These are phyloP conservation scores for Crithidia sp. DNA, from an alignment of 208 protist genomes.

Conservation along the genomic window DNA sequence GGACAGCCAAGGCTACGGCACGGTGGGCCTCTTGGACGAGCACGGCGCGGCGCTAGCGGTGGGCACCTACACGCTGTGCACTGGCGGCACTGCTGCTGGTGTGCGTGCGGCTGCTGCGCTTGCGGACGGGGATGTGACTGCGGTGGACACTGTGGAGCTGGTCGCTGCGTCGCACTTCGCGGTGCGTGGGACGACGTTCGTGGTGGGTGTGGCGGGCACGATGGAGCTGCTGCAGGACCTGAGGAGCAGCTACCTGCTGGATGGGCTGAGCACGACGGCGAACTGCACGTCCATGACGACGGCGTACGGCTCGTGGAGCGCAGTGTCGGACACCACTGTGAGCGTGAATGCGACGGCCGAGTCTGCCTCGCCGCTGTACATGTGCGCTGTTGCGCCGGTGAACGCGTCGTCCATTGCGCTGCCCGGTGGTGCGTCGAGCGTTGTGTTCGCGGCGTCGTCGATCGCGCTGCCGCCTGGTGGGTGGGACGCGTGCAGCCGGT, in stretches of 20 bases:
- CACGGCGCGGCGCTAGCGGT: conserved; percentile 27
- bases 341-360: conserved; percentile 39
- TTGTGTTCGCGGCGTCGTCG: conserved; percentile 32
- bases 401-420: conserved; percentile 22
- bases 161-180: conserved; percentile 49
- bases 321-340: conserved; percentile 34
- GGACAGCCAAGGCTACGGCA: conserved; percentile 49
- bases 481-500: conserved; percentile 37
- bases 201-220: conserved; percentile 49
- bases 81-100: conserved; percentile 15
- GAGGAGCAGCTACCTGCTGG: conserved; percentile 29
- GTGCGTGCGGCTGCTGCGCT: too few species aligned
- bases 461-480: conserved; percentile 40
- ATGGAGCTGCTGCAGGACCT: conserved; percentile 62
- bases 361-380: not conserved
- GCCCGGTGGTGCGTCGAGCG: conserved; percentile 20
- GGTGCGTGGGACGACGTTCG: conserved; percentile 48
- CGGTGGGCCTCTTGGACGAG: conserved; percentile 34
- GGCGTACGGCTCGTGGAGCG: conserved; percentile 51
- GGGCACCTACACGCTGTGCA: conserved; percentile 70
- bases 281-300: conserved; percentile 37
- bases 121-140: not conserved
- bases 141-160: conserved; percentile 44
- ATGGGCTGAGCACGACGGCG: conserved; percentile 53
- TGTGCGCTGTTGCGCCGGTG: too few species aligned